Percentiles rank a stretch among this genome's conserved stretches.
Evolutionary conservation across 2,329 filamentous ascomycete species (phyloP).

Genomic region (Lasiodiplodia citricola): DNA sequence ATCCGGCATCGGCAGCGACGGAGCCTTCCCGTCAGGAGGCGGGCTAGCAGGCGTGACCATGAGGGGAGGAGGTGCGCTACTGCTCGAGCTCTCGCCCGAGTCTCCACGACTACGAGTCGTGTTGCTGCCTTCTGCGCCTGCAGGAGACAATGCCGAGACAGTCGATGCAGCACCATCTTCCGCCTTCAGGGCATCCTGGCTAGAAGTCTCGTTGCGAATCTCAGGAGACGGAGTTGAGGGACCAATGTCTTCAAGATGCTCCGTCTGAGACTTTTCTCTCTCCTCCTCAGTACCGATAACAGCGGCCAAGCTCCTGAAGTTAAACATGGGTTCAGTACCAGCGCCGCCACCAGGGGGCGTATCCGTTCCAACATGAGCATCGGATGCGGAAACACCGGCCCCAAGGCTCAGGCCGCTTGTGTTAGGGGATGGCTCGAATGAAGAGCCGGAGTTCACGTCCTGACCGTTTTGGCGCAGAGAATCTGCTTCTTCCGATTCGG

Average conservation of each 20-base stretch:
- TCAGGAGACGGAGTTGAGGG: not conserved
- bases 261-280: slow-evolving; percentile 8
- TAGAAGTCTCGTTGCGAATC: not conserved
- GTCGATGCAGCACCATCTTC: not conserved
- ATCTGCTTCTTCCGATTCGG: slow-evolving; percentile 41
- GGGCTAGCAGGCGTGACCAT: slow-evolving; percentile 10
- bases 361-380: slow-evolving; percentile 52
- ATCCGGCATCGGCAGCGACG: slow-evolving; percentile 15
- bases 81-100: slow-evolving; percentile 23
- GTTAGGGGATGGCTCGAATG: slow-evolving; percentile 56
- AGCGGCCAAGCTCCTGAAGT: slow-evolving; percentile 84
- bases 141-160: not conserved
- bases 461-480: slow-evolving; percentile 30
- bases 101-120: slow-evolving; percentile 6
- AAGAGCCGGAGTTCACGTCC: slow-evolving; percentile 47
- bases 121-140: not conserved
- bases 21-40: not conserved
- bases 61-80: slow-evolving; percentile 10
- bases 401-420: slow-evolving; percentile 54
- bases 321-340: slow-evolving; percentile 80
- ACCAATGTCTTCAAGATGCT: slow-evolving; percentile 25
- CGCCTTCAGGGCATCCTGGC: not conserved
- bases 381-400: slow-evolving; percentile 53
- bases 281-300: slow-evolving; percentile 61
- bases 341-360: slow-evolving; percentile 57